These are phyloP conservation scores for Beauveria australis DNA, from an alignment of 2,329 filamentous ascomycete species.

Conservation along the genomic window DNA sequence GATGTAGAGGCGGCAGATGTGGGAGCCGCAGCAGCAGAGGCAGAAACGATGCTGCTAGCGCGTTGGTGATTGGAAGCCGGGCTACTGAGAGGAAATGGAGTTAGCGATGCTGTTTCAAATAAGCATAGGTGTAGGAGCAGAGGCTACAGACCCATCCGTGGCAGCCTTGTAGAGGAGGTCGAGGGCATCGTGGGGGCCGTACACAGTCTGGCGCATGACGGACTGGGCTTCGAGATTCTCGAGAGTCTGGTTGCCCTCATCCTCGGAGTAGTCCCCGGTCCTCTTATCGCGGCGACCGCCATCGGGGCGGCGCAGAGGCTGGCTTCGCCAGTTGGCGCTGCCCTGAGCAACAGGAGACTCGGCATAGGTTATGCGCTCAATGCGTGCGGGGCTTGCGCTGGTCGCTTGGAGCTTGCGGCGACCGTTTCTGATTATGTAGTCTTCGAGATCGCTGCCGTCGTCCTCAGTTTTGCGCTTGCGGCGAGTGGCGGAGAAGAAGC, in stretches of 20 bases:
- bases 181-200: slow-evolving; percentile 85
- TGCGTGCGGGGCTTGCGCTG: slow-evolving; percentile 33
- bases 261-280: slow-evolving; percentile 31
- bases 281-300: slow-evolving; percentile 23
- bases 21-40: slow-evolving; percentile 12
- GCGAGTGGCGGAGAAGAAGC: slow-evolving; percentile 90
- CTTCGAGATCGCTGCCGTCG: slow-evolving; percentile 44
- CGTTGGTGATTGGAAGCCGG: slow-evolving; percentile 19
- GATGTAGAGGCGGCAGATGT: slow-evolving; percentile 13
- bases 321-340: slow-evolving; percentile 54
- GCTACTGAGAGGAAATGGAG: neutral
- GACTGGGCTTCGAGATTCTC: slow-evolving; percentile 58
- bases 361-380: slow-evolving; percentile 39
- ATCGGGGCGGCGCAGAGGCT: slow-evolving; percentile 57
- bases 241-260: slow-evolving; percentile 52
- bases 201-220: slow-evolving; percentile 65
- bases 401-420: slow-evolving; percentile 55
- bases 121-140: slow-evolving; percentile 12
- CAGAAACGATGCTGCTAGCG: slow-evolving; percentile 21
- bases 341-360: slow-evolving; percentile 53
- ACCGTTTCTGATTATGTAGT: slow-evolving; percentile 66
- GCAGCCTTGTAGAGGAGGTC: slow-evolving; percentile 87
- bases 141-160: slow-evolving; percentile 45
- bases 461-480: slow-evolving; percentile 78
- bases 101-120: slow-evolving; percentile 3